Base-by-base conservation (phyloP, 805 yeast species). In the Candida ortonii region DNA sequence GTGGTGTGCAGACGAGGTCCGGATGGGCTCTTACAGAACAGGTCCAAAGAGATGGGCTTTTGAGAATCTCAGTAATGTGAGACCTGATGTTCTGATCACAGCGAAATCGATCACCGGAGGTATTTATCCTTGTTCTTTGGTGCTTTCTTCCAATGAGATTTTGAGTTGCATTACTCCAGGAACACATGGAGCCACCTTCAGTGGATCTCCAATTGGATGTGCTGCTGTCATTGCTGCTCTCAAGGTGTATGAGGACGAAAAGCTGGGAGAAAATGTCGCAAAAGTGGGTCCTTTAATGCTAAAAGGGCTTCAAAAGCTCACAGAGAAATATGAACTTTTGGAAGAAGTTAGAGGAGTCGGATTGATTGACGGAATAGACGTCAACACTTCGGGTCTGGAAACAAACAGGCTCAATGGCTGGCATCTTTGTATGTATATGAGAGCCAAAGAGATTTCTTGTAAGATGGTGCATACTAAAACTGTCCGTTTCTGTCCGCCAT, bases 1-100 rank as follows among this genome's bases (percentile, higher is more conserved):
- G 11, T 50, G 64, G 47, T 53, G 60, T 18, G 53, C 64, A 22
- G 67, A 63, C 46, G 68, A 62, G 30, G 58, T 63, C 30, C 65
- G 63, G 18, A 55, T 61, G 39, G 66, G 66, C 1, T 59, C 56
- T 28, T 63, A 57, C 13, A 47, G 65, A 36, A 50, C 60, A n/a
- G 67, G 67, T n/a, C 32, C 49, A 5, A 53, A 55, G 27, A 43
- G 53, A 19, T 58, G 61, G 50, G 67, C 64, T 1, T 60, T 53
- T 36, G 62, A 63, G 20, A 65, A 63, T 39, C 43, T 55, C 16
- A 40, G 50, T 31, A 39, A 34, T 15, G 48, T 49, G 20, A 46
- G 34, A 30, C 59, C 59, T 2, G 58, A 55, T 35, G 47, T 55
- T 27, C 31, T 53, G 13, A 40, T 48, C n/a, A 45, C 51, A 13